Conservation (phyloP, 2,329 filamentous ascomycete species). For the Phialocephala subalpina region DNA sequence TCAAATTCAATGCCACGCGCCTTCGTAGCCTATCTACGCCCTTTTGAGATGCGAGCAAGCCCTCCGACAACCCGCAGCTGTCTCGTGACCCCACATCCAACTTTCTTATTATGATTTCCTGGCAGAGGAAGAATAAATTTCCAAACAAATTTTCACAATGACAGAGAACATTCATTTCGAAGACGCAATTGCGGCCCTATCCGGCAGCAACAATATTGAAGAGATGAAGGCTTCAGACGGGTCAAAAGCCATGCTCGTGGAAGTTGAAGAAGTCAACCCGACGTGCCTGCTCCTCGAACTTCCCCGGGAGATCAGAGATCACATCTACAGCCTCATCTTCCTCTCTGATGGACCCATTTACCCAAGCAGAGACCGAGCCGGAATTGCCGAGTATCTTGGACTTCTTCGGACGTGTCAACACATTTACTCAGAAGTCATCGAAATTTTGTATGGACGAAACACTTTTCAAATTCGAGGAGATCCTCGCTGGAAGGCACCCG, state of each 20-base stretch:
- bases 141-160: neutral
- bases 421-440: constrained; percentile 29
- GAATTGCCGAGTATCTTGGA: constrained; percentile 22
- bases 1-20: too few relatives aligned
- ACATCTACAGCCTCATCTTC: constrained; percentile 31
- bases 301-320: constrained; percentile 33
- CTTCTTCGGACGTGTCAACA: constrained; percentile 30
- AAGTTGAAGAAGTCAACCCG: constrained; percentile 18
- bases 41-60: too few relatives aligned
- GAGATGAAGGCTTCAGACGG: neutral
- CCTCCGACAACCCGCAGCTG: too few relatives aligned
- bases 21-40: too few relatives aligned
- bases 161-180: neutral
- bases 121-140: neutral
- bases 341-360: constrained; percentile 23
- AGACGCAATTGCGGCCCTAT: neutral
- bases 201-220: neutral
- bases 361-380: constrained; percentile 27
- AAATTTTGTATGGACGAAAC: constrained; percentile 31
- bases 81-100: neutral
- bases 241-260: constrained; percentile 2
- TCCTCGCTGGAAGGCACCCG: constrained; percentile 25
- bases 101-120: neutral
- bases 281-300: constrained; percentile 19
- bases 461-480: constrained; percentile 30